phyloP scores from a whole-genome alignment of 2,329 filamentous ascomycete genomes.

The Alternaria consortialis region DNA sequence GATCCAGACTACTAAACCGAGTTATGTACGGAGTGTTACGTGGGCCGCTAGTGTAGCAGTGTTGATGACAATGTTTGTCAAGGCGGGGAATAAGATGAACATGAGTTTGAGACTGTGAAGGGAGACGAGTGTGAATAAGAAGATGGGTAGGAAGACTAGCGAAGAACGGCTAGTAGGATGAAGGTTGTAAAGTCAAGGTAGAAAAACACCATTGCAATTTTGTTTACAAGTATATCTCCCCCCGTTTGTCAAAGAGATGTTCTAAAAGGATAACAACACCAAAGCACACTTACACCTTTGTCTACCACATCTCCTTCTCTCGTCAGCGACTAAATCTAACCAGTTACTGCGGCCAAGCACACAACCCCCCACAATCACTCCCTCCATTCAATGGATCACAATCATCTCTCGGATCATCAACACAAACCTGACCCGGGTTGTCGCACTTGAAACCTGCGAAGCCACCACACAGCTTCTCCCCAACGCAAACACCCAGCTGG shows the following conservation, averaged over 20 bases:
- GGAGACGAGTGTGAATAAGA: not conserved
- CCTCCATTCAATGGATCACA: conserved; percentile 54
- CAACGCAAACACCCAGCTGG: conserved; percentile 46
- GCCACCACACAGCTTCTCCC: conserved; percentile 53
- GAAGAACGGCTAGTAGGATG: not conserved
- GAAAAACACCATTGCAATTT: not conserved
- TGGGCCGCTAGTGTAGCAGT: not conserved
- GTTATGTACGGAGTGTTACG: not conserved
- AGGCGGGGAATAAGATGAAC: not conserved
- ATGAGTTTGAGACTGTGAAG: not conserved
- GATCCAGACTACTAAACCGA: not conserved
- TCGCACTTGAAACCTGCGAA: conserved; percentile 51
- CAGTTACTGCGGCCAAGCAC: conserved; percentile 38
- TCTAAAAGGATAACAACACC: not conserved
- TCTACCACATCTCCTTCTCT: not conserved
- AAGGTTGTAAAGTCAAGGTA: no score
- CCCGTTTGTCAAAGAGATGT: not conserved
- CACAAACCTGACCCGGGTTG: conserved; percentile 45
- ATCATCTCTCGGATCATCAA: conserved; percentile 56
- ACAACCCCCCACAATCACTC: conserved; percentile 56
- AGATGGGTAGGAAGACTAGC: not conserved
- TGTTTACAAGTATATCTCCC: not conserved
- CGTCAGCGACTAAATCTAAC: not conserved
- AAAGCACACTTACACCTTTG: not conserved
- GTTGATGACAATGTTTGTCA: not conserved